Percentiles rank a stretch among this genome's conserved stretches.
phyloP scores from a whole-genome alignment of 2,329 filamentous ascomycete genomes.

The Cyphellophora europaea region DNA sequence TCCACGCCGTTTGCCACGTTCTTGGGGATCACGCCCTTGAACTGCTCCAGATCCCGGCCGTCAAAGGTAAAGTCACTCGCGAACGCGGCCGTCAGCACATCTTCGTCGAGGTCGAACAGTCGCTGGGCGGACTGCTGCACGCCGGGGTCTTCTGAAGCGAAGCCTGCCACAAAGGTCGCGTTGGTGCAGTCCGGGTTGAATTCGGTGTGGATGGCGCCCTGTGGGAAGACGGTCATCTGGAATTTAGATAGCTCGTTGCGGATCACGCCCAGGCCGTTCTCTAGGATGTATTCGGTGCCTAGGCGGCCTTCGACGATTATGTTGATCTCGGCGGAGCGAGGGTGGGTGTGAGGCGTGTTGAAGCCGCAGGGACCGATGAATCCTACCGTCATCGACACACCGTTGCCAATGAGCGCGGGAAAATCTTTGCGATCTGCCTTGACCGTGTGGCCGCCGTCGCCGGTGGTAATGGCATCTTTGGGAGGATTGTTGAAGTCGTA shows the following conservation, averaged over 20 bases:
- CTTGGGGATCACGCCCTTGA: constrained; percentile 35
- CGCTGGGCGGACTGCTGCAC: constrained; percentile 23
- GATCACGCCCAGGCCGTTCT: constrained; percentile 34
- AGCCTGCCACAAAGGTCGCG: constrained; percentile 42
- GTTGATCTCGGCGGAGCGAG: constrained; percentile 44
- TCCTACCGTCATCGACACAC: constrained; percentile 42
- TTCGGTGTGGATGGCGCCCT: constrained; percentile 46
- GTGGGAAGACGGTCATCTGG: constrained; percentile 44
- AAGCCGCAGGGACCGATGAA: constrained; percentile 44
- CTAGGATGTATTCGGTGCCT: constrained; percentile 43
- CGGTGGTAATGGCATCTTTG: constrained; percentile 24
- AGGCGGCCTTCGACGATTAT: constrained; percentile 40
- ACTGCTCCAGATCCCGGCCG: constrained; percentile 38
- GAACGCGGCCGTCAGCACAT: neutral
- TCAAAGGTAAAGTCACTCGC: constrained; percentile 24
- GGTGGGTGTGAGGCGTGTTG: constrained; percentile 49
- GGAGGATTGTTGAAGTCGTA: constrained; percentile 37
- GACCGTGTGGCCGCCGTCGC: constrained; percentile 40
- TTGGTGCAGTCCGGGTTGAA: constrained; percentile 46
- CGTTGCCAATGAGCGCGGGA: constrained; percentile 45
- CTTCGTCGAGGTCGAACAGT: constrained; percentile 1
- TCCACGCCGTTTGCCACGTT: constrained; percentile 46
- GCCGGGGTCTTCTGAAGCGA: constrained; percentile 43
- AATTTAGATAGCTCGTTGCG: constrained; percentile 23
- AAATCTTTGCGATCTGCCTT: constrained; percentile 49